These are phyloP conservation scores for Hymenoscyphus linearis DNA, from an alignment of 2,329 filamentous ascomycete species.

Conservation along the genomic window DNA sequence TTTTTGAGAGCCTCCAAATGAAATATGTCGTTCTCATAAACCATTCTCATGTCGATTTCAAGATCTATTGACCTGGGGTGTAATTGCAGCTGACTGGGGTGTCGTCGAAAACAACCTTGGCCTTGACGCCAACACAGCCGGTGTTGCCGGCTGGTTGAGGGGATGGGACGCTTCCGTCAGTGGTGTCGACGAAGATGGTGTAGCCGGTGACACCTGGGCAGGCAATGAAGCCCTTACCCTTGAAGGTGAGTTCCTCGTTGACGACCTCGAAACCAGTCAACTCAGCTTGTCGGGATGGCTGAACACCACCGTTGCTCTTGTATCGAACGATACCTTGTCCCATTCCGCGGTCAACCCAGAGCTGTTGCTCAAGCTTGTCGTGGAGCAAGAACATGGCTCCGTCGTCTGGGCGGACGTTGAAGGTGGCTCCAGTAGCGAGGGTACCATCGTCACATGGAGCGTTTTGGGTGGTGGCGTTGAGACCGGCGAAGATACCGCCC, in stretches of 20 bases:
- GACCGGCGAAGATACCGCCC: not conserved
- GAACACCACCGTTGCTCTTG: not conserved
- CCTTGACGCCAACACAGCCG: not conserved
- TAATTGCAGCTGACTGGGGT: not conserved
- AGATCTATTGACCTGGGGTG: not conserved
- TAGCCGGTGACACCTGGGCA: not conserved
- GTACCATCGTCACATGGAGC: not conserved
- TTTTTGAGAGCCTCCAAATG: too few species aligned
- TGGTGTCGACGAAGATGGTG: not conserved
- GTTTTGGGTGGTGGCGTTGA: not conserved
- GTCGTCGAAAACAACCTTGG: not conserved
- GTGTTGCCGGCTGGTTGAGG: not conserved
- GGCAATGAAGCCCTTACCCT: not conserved
- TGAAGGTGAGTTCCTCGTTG: not conserved
- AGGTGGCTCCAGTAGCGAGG: not conserved
- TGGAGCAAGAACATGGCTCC: not conserved
- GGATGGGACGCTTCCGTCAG: too few species aligned
- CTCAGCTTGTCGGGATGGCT: not conserved
- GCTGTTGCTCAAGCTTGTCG: not conserved
- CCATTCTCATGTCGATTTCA: too few species aligned
- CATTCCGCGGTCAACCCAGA: not conserved
- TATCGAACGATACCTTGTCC: not conserved
- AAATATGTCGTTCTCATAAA: too few species aligned
- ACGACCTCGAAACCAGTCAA: not conserved
- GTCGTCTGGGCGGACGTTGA: not conserved